Conservation (phyloP, 208 protist genomes). For the Trypanosoma boissoni region DNA sequence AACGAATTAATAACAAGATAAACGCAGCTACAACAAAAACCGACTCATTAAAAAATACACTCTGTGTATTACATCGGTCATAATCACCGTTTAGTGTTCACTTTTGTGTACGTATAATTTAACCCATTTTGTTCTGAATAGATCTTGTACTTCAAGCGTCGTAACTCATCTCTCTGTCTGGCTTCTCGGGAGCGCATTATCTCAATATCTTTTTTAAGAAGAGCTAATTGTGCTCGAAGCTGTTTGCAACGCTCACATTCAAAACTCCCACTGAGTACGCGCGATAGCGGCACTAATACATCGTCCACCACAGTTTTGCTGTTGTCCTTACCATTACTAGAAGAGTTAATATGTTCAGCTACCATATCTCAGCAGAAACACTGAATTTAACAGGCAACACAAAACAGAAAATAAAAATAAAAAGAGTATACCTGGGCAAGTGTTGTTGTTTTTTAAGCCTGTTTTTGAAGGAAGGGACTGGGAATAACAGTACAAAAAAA, state of each 20-base stretch:
- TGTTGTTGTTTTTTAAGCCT: not conserved
- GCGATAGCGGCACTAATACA: slow-evolving; percentile 20
- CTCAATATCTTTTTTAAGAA: slow-evolving; percentile 10
- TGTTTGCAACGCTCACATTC: slow-evolving; percentile 7
- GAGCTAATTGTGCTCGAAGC: slow-evolving; percentile 10
- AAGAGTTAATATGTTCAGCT: not conserved
- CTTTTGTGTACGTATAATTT: not conserved
- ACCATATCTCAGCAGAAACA: not conserved
- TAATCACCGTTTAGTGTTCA: not conserved
- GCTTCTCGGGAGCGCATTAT: slow-evolving; percentile 2
- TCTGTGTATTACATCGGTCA: not conserved
- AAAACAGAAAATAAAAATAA: not conserved
- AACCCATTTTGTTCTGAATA: not conserved
- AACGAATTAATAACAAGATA: not conserved
- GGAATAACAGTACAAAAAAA: too few relatives aligned
- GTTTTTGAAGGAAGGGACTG: too few relatives aligned
- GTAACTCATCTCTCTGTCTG: slow-evolving; percentile 9
- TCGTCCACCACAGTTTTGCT: slow-evolving; percentile 1
- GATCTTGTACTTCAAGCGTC: not conserved
- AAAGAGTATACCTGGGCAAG: not conserved
- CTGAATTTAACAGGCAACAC: not conserved
- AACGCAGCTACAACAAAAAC: not conserved
- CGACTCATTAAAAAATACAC: not conserved
- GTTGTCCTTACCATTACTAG: too few relatives aligned
- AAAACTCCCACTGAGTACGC: slow-evolving; percentile 17